A percentile compares a stretch with the other conserved stretches of the same genome.
phyloP scores from a whole-genome alignment of 208 protist genomes.

The Acanthamoeba castellanii region DNA sequence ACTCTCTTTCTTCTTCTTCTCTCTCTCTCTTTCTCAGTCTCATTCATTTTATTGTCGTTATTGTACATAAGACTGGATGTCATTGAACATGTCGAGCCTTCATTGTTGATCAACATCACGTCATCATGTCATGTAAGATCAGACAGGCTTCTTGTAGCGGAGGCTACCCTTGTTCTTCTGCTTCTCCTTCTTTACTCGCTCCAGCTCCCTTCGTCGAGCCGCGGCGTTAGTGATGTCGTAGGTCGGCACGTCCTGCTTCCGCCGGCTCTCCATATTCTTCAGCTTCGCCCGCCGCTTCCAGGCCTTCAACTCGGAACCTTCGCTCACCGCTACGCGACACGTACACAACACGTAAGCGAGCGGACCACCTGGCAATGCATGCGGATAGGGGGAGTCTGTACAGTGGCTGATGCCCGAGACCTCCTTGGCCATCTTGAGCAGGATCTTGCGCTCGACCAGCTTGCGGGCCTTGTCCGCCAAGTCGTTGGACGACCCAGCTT shows the following conservation, averaged over 20 bases:
- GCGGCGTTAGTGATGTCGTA: neutral
- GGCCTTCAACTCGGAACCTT: neutral
- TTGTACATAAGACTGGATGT: too few relatives aligned
- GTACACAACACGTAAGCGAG: too few relatives aligned
- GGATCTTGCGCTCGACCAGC: conserved; percentile 10
- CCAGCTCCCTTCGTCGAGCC: neutral
- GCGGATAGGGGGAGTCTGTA: neutral
- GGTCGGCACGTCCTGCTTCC: neutral
- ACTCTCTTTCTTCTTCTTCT: neutral
- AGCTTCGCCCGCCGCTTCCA: conserved; percentile 11
- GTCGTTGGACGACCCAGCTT: neutral
- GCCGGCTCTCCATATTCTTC: neutral
- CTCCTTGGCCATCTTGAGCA: conserved; percentile 25
- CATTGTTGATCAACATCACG: too few relatives aligned
- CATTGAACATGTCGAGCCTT: too few relatives aligned
- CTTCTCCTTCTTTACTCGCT: neutral
- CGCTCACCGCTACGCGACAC: neutral
- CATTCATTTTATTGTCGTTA: too few relatives aligned
- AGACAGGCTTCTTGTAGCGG: neutral
- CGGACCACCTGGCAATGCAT: neutral
- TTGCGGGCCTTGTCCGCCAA: neutral
- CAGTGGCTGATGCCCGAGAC: neutral
- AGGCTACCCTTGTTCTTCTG: neutral
- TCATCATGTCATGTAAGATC: too few relatives aligned
- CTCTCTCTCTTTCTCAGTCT: neutral